Evolutionary conservation across 495 filamentous ascomycete species (phyloP).

Genomic region (Podospora pseudopauciseta): DNA sequence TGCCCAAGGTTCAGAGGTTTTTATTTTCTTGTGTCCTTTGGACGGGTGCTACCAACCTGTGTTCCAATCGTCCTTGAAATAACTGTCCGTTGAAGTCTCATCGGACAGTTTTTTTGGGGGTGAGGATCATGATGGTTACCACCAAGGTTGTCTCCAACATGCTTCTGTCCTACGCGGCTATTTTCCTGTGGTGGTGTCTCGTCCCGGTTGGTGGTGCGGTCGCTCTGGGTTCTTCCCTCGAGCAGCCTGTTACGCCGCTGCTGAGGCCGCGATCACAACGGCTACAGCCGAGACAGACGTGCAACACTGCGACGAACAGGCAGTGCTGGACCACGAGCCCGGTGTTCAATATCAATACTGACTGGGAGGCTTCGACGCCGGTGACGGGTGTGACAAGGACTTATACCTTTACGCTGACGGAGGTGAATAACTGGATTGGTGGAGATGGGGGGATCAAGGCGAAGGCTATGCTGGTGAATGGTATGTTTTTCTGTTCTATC

Average conservation of each 20-base stretch:
- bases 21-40: not conserved
- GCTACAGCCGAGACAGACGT: slow-evolving; percentile 29
- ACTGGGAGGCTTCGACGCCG: slow-evolving; percentile 32
- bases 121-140: not conserved
- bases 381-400: slow-evolving; percentile 26
- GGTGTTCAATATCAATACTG: slow-evolving; percentile 36
- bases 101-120: not conserved
- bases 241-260: not conserved
- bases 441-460: slow-evolving; percentile 45
- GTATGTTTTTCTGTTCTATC: slow-evolving; percentile 23
- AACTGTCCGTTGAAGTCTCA: not conserved
- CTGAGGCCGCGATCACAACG: not conserved
- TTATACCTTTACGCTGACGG: slow-evolving; percentile 39
- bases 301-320: slow-evolving; percentile 35
- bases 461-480: slow-evolving; percentile 46
- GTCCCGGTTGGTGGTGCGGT: not conserved
- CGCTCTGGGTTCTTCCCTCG: not conserved
- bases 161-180: not conserved
- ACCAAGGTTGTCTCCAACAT: not conserved
- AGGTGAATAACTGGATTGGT: slow-evolving; percentile 33
- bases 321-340: slow-evolving; percentile 35
- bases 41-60: not conserved
- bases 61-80: not conserved
- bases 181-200: not conserved
- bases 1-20: not conserved